Conservation (phyloP, 192 early-diverging fungal species). For the Coemansia sp. region DNA sequence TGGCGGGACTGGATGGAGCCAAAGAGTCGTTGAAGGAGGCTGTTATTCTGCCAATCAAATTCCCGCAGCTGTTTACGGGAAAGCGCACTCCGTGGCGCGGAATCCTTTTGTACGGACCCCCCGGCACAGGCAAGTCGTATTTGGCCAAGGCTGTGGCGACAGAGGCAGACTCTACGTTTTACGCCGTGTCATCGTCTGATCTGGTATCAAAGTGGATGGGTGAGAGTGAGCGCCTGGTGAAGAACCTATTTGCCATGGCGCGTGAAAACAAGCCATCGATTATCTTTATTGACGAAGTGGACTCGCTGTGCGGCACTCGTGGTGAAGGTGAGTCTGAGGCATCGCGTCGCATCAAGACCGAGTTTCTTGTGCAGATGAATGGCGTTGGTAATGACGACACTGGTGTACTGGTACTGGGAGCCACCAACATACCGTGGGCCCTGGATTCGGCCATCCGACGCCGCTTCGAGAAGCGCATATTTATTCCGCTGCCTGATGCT, state of each 20-base stretch:
- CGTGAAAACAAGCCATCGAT: slow-evolving; percentile 90
- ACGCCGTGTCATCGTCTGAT: slow-evolving; percentile 95
- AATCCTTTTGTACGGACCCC: slow-evolving; percentile 94
- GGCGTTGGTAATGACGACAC: slow-evolving; percentile 95
- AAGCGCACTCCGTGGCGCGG: slow-evolving; percentile 97
- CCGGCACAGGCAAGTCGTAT: slow-evolving; percentile 97
- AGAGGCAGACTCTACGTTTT: slow-evolving; percentile 94
- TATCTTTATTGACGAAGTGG: slow-evolving; percentile 99
- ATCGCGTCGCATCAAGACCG: slow-evolving; percentile 92
- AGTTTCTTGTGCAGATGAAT: slow-evolving; percentile 99
- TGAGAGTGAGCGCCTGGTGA: slow-evolving; percentile 92
- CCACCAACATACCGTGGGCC: slow-evolving; percentile 97
- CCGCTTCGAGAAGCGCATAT: slow-evolving; percentile 97
- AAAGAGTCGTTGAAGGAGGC: slow-evolving; percentile 98
- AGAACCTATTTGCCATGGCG: slow-evolving; percentile 92
- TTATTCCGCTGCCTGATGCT: slow-evolving; percentile 92
- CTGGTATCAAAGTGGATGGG: slow-evolving; percentile 99
- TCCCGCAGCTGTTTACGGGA: slow-evolving; percentile 93
- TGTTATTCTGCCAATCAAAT: slow-evolving; percentile 96
- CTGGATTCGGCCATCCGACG: slow-evolving; percentile 90
- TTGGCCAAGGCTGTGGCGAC: slow-evolving; percentile 98
- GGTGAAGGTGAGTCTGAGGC: slow-evolving; percentile 99
- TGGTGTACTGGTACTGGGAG: slow-evolving; percentile 93
- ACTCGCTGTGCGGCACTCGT: slow-evolving; percentile 89
- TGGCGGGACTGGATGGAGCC: slow-evolving; percentile 91